Evolutionary conservation across 2,329 filamentous ascomycete species (phyloP), one percentile per base, ranked within the genome.

Genomic region (Aspergillus phoenicis): DNA sequence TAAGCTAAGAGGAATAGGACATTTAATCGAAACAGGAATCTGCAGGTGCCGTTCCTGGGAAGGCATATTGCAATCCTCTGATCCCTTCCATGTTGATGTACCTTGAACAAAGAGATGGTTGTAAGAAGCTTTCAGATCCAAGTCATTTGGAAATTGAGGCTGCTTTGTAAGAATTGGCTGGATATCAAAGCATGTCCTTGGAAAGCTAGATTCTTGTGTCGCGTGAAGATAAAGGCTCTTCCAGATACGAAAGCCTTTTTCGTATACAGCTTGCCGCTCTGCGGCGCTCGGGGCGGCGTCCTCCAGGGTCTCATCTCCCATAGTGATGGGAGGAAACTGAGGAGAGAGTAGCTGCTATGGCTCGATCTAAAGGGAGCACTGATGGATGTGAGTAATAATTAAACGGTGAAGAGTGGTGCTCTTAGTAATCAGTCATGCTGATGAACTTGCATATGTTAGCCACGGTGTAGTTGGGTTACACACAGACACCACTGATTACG

Each of bases 221-320:
- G 57, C 57, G 38, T 26, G 57, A 13, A 53, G 5, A 17, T 52
- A 59, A 7, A 59, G 57, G 38, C 48, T 53, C 33, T 47, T 38
- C 57, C 57, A 59, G n/a, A 53, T 53, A 26, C 38, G 57, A 48
- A 47, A 59, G 11, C 57, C 57, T 59, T 59, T 58, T 47, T 53
- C 48, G 8, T 59, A 53, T 11, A 53, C 24, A 17, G 57, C 8
- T 36, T 2, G 22, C 48, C 48, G 39, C 47, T 53, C 39, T 53
- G 52, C 56, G 51, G 5, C 56, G 38, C 47, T 45, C n/a, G 47
- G 38, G 30, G 13, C 36, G 11, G 36, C 15, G 33, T 48, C 13
- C 45, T 57, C 33, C 13, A 36, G 26, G 26, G 4, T 26, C 26
- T 26, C 26, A 26, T 26, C 26, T 26, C 6, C 26, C 26, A 26